A percentile compares a stretch with the other conserved stretches of the same genome.
phyloP scores from a whole-genome alignment of 805 yeast species.

The Starmerella powellii region DNA sequence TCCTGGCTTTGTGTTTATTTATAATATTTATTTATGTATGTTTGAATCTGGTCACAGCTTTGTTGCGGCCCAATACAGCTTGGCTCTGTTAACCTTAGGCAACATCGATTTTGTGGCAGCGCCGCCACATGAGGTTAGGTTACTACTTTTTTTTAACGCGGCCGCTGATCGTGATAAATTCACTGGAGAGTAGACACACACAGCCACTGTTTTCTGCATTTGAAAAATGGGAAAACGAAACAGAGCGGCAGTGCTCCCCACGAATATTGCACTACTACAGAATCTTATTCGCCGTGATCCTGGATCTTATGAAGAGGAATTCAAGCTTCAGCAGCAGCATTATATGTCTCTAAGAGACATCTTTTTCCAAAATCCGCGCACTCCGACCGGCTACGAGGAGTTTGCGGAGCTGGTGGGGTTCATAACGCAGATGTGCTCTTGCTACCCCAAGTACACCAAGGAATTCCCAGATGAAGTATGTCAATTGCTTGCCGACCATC shows the following conservation, averaged over 20 bases:
- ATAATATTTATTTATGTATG: background rate
- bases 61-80: background rate
- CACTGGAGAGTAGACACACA: too few relatives aligned
- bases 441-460: slow-evolving; percentile 81
- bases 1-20: background rate
- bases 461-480: slow-evolving; percentile 73
- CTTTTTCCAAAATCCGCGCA: slow-evolving; percentile 57
- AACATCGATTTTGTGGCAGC: too few relatives aligned
- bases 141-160: too few relatives aligned
- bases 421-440: slow-evolving; percentile 79
- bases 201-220: too few relatives aligned
- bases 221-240: slow-evolving; percentile 66
- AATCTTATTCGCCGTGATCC: slow-evolving; percentile 92
- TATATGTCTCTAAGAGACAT: slow-evolving; percentile 85
- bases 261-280: slow-evolving; percentile 81
- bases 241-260: slow-evolving; percentile 88
- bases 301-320: slow-evolving; percentile 85
- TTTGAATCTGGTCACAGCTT: background rate
- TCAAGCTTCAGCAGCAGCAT: slow-evolving; percentile 81
- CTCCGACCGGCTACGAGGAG: slow-evolving; percentile 48
- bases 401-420: slow-evolving; percentile 81
- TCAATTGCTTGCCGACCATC: slow-evolving; percentile 56
- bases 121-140: too few relatives aligned
- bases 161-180: too few relatives aligned
- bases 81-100: too few relatives aligned